Base-by-base conservation (phyloP, 75 land plant species). In the Gnetum montanum region DNA sequence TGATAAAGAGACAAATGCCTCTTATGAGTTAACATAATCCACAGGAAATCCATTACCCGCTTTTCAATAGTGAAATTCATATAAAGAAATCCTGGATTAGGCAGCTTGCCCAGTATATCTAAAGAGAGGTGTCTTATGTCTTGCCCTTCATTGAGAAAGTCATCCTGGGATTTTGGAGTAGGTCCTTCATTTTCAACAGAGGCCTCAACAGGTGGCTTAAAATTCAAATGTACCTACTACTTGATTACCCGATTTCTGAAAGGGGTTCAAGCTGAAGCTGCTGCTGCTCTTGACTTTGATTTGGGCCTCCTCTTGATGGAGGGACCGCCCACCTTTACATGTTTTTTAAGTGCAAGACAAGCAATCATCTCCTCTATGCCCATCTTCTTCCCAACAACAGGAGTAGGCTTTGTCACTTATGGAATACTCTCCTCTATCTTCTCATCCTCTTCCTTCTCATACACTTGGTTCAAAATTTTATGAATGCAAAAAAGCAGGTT, bases 21-120 rank as follows among this genome's bases (percentile, higher is more conserved):
- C 31, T 53, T 12, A 53, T 11, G 22, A 30, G 37, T 30, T 19
- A 11, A 18, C 4, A n/a, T 8, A 52, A 33, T 31, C 23, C 19
- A 26, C 19, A 22, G 7, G 10, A 31, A 43, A 59, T 25, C 18
- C 47, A 19, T 25, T 84, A 94, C 98, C 90, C 70, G 68, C 34
- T 77, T 76, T 61, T 85, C 96, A 55, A 62, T 74, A 34, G 71
- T 73, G 61, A 85, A 90, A 70, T 71, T 79, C 94, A 94, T 88
- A 77, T 76, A 92, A 46, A 80, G 74, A 69, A 80, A 75, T 34
- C 82, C 80, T 13, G 80, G 70, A 51, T 77, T 66, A 8, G 78
- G 84, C 27, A 65, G 57, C 19, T 70, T 69, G 34, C 66, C 57
- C 46, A 72, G 61, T 11, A 80, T 65, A 22, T 70, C 56, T 51